These are phyloP conservation scores for Ogataea dorogensis DNA, from an alignment of 805 yeast genomes.

Conservation along the genomic window DNA sequence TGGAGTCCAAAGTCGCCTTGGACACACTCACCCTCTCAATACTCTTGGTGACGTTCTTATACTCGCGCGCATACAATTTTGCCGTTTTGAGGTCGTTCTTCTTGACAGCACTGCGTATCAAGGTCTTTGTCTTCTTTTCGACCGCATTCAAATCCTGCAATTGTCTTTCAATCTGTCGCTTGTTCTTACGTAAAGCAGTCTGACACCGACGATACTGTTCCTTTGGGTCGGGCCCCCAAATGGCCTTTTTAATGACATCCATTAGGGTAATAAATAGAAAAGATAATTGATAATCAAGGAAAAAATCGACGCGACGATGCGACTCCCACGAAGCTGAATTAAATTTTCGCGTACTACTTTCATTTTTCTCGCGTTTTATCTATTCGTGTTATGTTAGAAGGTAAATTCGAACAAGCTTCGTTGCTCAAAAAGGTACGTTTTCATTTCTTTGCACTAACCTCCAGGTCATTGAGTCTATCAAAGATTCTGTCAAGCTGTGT, in stretches of 20 bases:
- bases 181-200: constrained; percentile 75
- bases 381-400: constrained; percentile 75
- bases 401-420: constrained; percentile 90
- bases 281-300: background rate
- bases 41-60: constrained; percentile 70
- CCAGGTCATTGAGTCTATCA: constrained; percentile 83
- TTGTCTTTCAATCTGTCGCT: constrained; percentile 80
- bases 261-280: constrained; percentile 36
- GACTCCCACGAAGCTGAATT: too few species aligned
- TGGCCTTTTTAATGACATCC: constrained; percentile 82
- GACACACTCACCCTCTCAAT: constrained; percentile 71
- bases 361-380: constrained; percentile 10
- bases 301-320: too few species aligned
- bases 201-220: constrained; percentile 84
- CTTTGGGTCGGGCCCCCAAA: constrained; percentile 96
- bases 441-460: background rate
- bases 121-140: constrained; percentile 72
- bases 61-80: constrained; percentile 76
- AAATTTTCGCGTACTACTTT: constrained; percentile 6
- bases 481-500: constrained; percentile 92
- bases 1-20: constrained; percentile 81
- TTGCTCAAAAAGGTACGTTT: constrained; percentile 70
- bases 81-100: constrained; percentile 77
- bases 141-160: constrained; percentile 55
- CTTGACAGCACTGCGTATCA: constrained; percentile 73